These are phyloP conservation scores for Botrytis byssoidea DNA, from an alignment of 2,329 filamentous ascomycete genomes.

Conservation along the genomic window DNA sequence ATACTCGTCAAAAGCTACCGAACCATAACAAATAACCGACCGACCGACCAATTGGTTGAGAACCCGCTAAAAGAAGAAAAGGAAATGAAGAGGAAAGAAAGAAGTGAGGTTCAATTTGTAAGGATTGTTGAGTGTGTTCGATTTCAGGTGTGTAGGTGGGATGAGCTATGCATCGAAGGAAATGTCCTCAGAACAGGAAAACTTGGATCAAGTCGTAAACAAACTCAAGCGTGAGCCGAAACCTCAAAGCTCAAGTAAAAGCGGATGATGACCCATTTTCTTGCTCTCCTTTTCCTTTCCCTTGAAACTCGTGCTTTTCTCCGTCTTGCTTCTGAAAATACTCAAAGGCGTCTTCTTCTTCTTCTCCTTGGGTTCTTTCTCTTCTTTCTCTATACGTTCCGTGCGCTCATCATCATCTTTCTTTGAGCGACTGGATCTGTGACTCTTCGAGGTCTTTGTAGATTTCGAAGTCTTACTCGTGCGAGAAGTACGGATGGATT, in stretches of 20 bases:
- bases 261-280: slow-evolving; percentile 20
- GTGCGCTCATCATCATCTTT: slow-evolving; percentile 9
- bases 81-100: neutral
- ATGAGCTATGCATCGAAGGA: neutral
- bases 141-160: neutral
- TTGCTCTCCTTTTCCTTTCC: slow-evolving; percentile 17
- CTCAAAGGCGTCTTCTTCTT: slow-evolving; percentile 17
- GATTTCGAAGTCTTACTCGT: neutral
- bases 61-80: neutral
- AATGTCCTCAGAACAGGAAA: no score
- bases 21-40: neutral
- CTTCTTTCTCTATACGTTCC: neutral
- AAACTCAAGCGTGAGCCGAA: neutral
- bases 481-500: neutral
- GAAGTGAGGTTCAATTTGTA: neutral
- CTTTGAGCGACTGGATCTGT: slow-evolving; percentile 5
- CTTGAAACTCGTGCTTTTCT: slow-evolving; percentile 10
- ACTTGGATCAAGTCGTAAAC: neutral
- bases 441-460: neutral
- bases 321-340: slow-evolving; percentile 12
- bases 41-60: neutral
- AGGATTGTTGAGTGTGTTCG: neutral
- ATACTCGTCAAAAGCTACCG: neutral
- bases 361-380: neutral
- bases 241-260: slow-evolving; percentile 4